Percentiles rank a stretch among this genome's conserved stretches.
These are phyloP conservation scores for Polyporus arcularius DNA, from an alignment of 768 basidiomycete genomes.

Conservation along the genomic window DNA sequence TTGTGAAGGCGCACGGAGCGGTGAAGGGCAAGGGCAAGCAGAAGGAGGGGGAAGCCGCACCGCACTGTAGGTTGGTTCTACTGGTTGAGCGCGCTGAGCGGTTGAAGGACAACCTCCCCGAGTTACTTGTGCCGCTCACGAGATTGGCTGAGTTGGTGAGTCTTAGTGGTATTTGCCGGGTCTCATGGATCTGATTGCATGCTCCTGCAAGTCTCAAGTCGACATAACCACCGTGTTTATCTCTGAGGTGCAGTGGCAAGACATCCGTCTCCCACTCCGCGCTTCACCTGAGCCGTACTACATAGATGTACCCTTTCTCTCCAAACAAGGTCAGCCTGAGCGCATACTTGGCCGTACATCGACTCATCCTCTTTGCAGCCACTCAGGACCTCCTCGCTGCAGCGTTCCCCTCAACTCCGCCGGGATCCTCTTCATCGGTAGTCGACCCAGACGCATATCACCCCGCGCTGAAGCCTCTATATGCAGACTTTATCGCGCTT, in stretches of 20 bases:
- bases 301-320: conserved; percentile 52
- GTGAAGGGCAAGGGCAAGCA: conserved; percentile 36
- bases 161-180: neutral
- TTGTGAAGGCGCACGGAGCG: conserved; percentile 10
- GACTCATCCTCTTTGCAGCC: conserved; percentile 25
- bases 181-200: neutral
- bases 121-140: conserved; percentile 68
- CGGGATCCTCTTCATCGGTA: conserved; percentile 5
- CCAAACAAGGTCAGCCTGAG: conserved; percentile 52
- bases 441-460: conserved; percentile 45
- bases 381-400: conserved; percentile 39
- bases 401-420: conserved; percentile 33
- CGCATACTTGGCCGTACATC: neutral
- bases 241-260: conserved; percentile 69
- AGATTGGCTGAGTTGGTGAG: conserved; percentile 72
- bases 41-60: conserved; percentile 22
- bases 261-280: conserved; percentile 67
- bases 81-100: conserved; percentile 70
- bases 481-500: conserved; percentile 60
- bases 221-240: conserved; percentile 63
- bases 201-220: conserved; percentile 50
- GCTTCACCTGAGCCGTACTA: conserved; percentile 75
- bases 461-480: conserved; percentile 56
- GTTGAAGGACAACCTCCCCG: conserved; percentile 60
- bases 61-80: conserved; percentile 50